phyloP scores from a whole-genome alignment of 208 protist genomes.

The Acanthamoeba healyi region DNA sequence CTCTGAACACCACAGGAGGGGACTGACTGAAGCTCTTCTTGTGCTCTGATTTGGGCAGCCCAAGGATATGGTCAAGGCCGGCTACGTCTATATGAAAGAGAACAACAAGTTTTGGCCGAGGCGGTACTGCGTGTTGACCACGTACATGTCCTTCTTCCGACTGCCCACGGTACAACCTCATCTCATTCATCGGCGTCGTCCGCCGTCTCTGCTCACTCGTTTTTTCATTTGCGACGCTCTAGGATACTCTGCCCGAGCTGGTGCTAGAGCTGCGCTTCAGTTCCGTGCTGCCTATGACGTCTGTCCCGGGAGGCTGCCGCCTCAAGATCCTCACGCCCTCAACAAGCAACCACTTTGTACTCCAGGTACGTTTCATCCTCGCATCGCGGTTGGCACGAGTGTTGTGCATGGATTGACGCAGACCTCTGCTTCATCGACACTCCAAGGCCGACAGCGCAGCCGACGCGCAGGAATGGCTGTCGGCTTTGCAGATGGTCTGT shows the following conservation, averaged over 20 bases:
- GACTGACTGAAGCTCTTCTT: no score
- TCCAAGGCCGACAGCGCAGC: conserved; percentile 24
- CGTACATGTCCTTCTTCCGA: conserved; percentile 35
- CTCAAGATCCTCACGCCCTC: conserved; percentile 42
- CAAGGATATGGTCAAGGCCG: conserved; percentile 35
- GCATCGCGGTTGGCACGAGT: background rate
- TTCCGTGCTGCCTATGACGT: background rate
- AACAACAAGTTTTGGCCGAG: conserved; percentile 33
- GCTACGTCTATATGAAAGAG: conserved; percentile 43
- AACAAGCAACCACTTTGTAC: background rate
- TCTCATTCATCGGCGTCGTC: no score
- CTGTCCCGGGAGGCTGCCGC: background rate
- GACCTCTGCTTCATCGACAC: no score
- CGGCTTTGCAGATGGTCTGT: conserved; percentile 50
- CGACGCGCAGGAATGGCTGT: conserved; percentile 35
- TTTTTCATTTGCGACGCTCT: background rate
- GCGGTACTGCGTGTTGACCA: conserved; percentile 24
- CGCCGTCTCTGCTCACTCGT: background rate
- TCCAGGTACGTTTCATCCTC: background rate
- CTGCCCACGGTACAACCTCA: background rate
- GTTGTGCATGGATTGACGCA: background rate
- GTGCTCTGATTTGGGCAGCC: background rate
- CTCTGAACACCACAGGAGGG: no score
- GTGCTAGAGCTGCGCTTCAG: conserved; percentile 36
- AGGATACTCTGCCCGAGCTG: conserved; percentile 19